Conservation (phyloP, 1,284 basidiomycete species). For the Boletus semigastroideus region DNA sequence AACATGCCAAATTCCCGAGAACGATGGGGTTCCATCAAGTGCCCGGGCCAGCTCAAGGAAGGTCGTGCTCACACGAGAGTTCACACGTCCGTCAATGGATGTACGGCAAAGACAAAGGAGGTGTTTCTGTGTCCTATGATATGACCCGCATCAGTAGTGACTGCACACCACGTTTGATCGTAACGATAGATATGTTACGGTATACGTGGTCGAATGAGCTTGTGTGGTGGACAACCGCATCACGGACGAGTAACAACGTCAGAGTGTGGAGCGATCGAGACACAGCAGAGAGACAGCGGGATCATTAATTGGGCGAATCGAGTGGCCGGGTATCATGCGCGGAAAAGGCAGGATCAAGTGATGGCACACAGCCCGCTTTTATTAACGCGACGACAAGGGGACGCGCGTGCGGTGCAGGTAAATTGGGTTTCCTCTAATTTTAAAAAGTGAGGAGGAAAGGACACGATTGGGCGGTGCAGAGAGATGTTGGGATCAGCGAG, state of each 20-base stretch:
- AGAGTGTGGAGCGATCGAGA: not conserved
- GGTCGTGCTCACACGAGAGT: not conserved
- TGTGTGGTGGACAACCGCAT: conserved; percentile 1
- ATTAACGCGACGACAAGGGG: conserved; percentile 13
- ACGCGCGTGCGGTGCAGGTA: conserved; percentile 5
- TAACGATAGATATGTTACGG: conserved; percentile 9
- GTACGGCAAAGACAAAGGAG: too few species aligned
- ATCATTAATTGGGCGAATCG: not conserved
- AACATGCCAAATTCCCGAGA: too few species aligned
- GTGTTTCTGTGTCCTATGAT: too few species aligned
- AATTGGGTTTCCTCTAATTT: not conserved
- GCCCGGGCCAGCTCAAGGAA: too few species aligned
- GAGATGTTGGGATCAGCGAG: conserved; percentile 7
- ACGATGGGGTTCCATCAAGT: too few species aligned
- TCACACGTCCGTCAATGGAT: not conserved
- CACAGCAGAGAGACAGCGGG: not conserved
- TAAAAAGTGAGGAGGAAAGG: not conserved
- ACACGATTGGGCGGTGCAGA: conserved; percentile 8
- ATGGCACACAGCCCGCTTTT: conserved; percentile 15
- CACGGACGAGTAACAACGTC: not conserved
- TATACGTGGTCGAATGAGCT: not conserved
- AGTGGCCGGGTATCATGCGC: conserved; percentile 4
- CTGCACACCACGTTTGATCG: conserved; percentile 17
- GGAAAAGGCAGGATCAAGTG: not conserved
- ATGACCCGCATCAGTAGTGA: too few species aligned